Evolutionary conservation across 2,329 filamentous ascomycete genomes (phyloP), one percentile per base, ranked within the genome.

Genomic region (Fusarium agapanthi): DNA sequence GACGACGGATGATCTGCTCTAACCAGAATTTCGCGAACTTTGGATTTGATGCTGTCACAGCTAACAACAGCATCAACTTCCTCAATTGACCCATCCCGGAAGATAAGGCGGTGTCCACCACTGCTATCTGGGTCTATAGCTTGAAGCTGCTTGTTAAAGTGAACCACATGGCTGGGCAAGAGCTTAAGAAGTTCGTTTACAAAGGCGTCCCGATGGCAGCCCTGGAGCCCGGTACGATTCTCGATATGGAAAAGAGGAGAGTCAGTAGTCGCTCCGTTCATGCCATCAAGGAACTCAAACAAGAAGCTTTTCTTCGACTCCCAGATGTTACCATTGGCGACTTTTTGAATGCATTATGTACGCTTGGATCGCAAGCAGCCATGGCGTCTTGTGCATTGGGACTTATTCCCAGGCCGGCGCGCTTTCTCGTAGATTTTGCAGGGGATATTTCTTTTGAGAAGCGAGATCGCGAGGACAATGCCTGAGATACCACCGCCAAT

Each of bases 101-200:
- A 44, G 3, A 3, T 7, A 26, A 44, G 41, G 11, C 24, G 24
- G 15, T 26, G 13, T 13, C 24, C 10, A 20, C 41, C 24, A 44
- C 10, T 14, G 7, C 3, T 9, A 4, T 5, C 3, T 20, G 26
- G 1, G 11, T 44, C 24, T 2, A 20, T 12, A 13, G 11, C 8
- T 4, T 44, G 24, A 13, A 44, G 41, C 18, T 44, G 24, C 7
- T 44, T 44, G 1, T 44, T 9, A 4, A 44, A 26, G 1, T 20
- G 16, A 1, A 44, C 24, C 5, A 44, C 24, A 6, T 44, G 11
- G 16, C 16, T 9, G 11, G 41, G 24, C 3, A 44, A 20, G 11
- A 44, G 24, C 24, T 26, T 44, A 5, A 26, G 7, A 44, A 44
- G 41, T 9, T 26, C 41, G 10, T 26, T 44, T 26, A 26, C 41